A percentile compares a stretch with the other conserved stretches of the same genome.
These are phyloP conservation scores for Cytidiella melzeri DNA, from an alignment of 768 basidiomycete species.

Conservation along the genomic window DNA sequence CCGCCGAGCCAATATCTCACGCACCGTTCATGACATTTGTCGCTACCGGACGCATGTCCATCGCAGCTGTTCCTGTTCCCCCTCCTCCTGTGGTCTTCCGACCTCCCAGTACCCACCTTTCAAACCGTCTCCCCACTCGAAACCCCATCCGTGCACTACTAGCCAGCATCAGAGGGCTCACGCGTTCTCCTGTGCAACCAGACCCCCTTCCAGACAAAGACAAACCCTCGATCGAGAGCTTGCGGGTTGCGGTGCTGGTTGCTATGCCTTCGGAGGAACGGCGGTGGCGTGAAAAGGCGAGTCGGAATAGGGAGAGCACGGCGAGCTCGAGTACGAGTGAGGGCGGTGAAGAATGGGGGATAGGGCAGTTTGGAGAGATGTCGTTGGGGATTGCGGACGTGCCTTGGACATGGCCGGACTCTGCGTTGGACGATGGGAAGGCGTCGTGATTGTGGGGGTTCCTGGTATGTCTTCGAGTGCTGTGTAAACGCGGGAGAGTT, in stretches of 20 bases:
- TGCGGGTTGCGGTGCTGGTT: slow-evolving; percentile 20
- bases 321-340: background rate
- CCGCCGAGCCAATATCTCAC: background rate
- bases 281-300: background rate
- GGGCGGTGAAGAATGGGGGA: background rate
- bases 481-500: no score
- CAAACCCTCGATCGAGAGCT: slow-evolving; percentile 7
- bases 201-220: background rate
- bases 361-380: slow-evolving; percentile 3
- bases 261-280: slow-evolving; percentile 19
- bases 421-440: no score
- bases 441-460: no score
- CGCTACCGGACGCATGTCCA: background rate
- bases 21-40: background rate
- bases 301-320: background rate
- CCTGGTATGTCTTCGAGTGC: no score
- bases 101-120: background rate
- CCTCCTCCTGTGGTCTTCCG: background rate
- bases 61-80: background rate
- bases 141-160: background rate
- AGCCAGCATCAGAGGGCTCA: background rate
- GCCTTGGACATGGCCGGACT: slow-evolving; percentile 5
- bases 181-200: background rate
- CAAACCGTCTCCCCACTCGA: background rate
- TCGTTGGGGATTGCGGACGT: slow-evolving; percentile 10